Evolutionary conservation across 768 basidiomycete genomes (phyloP), one percentile per base, ranked within the genome.

Genomic region (Lactarius vividus): DNA sequence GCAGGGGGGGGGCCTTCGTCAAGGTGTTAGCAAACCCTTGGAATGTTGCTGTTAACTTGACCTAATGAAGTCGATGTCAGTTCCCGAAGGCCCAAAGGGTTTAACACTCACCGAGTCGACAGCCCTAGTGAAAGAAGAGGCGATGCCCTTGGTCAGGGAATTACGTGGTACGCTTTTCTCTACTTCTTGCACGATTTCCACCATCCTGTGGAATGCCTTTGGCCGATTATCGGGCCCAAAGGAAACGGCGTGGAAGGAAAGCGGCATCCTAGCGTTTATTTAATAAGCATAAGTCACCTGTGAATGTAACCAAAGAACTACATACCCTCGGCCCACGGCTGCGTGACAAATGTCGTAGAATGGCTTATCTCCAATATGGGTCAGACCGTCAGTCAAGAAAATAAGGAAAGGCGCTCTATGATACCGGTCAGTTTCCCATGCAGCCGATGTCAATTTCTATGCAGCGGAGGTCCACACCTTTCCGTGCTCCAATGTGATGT

Each of bases 371-470:
- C 46, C 59, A n/a, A 82, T 75, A 3, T 8, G 3, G 55, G 81
- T 80, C 74, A 83, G 79, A 0, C 85, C 85, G 65, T 84, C 85
- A 2, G 84, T 84, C 10, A 85, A 75, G 73, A 86, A 86, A 58
- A 85, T 79, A 16, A 86, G 72, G 8, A 85, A 79, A 0, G 84
- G 84, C 1, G 77, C 73, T 53, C 84, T 83, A 55, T n/a, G 62
- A n/a, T 49, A 49, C 7, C 65, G 18, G 71, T 70, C 31, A 74
- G 66, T 1, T n/a, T 31, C 28, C 29, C 29, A 6, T 33, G 8
- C 26, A 16, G 1, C 10, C 15, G 37, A 39, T 57, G 39, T 7
- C 18, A 52, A 18, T 3, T 15, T 31, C 57, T 18, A 1, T 6
- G 18, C 29, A 42, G 26, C 52, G 29, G 8, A 33, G 3, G 6